Evolutionary conservation across 2,329 filamentous ascomycete genomes (phyloP), one percentile per base, ranked within the genome.

Genomic region (Coniochaeta sp.): DNA sequence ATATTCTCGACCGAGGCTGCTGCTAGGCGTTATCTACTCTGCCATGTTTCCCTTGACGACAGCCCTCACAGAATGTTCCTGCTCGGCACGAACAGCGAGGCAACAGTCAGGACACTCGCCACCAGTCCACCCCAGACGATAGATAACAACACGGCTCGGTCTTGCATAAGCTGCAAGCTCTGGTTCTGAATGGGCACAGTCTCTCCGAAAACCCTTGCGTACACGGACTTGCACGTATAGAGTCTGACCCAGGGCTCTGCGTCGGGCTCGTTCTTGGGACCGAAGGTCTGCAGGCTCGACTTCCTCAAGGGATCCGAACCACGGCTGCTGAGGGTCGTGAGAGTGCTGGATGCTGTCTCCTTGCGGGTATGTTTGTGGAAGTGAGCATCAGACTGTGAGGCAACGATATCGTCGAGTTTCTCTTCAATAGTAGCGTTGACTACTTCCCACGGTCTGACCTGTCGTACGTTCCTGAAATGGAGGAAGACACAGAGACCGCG

Each of bases 361-460:
- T 64, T 34, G 38, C 50, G n/a, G 44, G 36, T 2, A 31, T 60
- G 17, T 26, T 58, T 63, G 33, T 65, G 64, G 22, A 22, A 7
- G 19, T 24, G 1, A 1, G 59, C 50, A 31, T 60, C 59, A 28
- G 31, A 14, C 38, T 58, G 56, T 28, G 55, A 59, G 34, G 44
- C 63, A 0, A 62, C 56, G 38, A 67, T 65, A 58, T 59, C 58
- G 34, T 5, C 19, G 43, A 14, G 6, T 6, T 22, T 6, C 1
- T 24, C 9, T 9, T 24, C 43, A 6, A 17, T 11, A 6, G 19
- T n/a, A 16, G 34, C 54, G 16, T 52, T 43, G 28, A 56, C 47
- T 59, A 70, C 65, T 62, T 79, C 77, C 76, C 76, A 79, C 0
- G 75, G 73, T 3, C 72, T 66, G 5, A 76, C 61, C 38, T 74